phyloP scores from a whole-genome alignment of 2,329 filamentous ascomycete species.

The Truncatella angustata region DNA sequence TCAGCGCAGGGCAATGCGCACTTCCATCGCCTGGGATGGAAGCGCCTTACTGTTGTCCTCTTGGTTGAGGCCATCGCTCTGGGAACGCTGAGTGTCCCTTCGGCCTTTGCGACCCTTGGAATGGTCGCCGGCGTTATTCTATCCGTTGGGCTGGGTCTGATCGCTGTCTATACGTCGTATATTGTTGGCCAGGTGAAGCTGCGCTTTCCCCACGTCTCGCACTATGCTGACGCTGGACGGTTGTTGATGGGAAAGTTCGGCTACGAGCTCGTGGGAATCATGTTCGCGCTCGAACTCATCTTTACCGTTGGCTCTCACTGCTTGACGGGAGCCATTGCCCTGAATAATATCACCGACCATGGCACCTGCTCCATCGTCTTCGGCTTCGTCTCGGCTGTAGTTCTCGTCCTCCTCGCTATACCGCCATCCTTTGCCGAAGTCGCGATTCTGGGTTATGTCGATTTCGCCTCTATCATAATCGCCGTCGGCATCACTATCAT shows the following conservation, averaged over 20 bases:
- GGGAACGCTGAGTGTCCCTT: constrained; percentile 49
- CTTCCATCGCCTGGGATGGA: constrained; percentile 55
- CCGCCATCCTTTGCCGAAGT: constrained; percentile 59
- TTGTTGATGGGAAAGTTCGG: constrained; percentile 53
- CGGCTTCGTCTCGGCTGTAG: constrained; percentile 50
- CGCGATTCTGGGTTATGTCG: constrained; percentile 55
- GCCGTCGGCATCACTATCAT: constrained; percentile 61
- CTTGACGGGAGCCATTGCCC: constrained; percentile 59
- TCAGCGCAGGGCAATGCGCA: constrained; percentile 44
- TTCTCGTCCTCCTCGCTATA: constrained; percentile 53
- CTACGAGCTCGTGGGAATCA: constrained; percentile 51
- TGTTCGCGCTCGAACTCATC: constrained; percentile 55
- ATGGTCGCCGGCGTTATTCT: constrained; percentile 48
- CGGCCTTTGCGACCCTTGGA: constrained; percentile 52
- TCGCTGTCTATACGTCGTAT: constrained; percentile 47
- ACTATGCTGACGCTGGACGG: constrained; percentile 54
- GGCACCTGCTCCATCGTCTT: constrained; percentile 58
- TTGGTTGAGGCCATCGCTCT: constrained; percentile 58
- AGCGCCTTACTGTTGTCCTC: constrained; percentile 52
- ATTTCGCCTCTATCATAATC: constrained; percentile 56
- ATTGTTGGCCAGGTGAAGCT: constrained; percentile 43
- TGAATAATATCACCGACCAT: constrained; percentile 57
- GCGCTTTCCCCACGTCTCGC: constrained; percentile 27
- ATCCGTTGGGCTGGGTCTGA: constrained; percentile 39
- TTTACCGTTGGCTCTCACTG: constrained; percentile 65